Conservation (phyloP, 2,329 filamentous ascomycete genomes). For the Neodidymelliopsis sp. region DNA sequence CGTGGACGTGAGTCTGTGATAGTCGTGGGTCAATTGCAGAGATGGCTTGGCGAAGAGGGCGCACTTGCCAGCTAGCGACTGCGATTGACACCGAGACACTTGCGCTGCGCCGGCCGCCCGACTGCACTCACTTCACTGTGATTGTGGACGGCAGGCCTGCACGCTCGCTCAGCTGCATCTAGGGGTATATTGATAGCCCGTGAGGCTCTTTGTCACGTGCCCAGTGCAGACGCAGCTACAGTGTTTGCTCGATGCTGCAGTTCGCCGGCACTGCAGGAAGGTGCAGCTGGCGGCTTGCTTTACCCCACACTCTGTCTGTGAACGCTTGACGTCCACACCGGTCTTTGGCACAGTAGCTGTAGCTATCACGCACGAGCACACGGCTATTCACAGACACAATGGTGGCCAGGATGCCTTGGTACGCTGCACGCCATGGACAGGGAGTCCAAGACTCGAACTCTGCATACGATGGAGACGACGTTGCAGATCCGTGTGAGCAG, state of each 20-base stretch:
- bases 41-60: constrained; percentile 7
- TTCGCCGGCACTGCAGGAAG: constrained; percentile 9
- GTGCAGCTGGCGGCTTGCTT: constrained; percentile 4
- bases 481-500: too few species aligned
- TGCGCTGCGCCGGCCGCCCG: background rate
- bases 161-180: background rate
- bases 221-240: background rate
- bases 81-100: background rate
- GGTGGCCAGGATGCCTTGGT: background rate
- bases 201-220: background rate
- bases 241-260: constrained; percentile 15
- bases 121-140: too few species aligned
- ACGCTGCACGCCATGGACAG: background rate
- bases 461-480: too few species aligned
- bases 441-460: background rate
- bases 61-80: constrained; percentile 18
- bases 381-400: background rate
- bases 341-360: too few species aligned
- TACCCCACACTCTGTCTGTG: constrained; percentile 16
- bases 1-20: constrained; percentile 28
- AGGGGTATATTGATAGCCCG: too few species aligned
- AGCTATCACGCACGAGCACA: background rate
- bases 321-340: background rate
- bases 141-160: background rate
- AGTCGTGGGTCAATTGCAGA: constrained; percentile 21